Base-by-base conservation (phyloP, 2,329 filamentous ascomycete genomes). In the Chrysoporthe cubensis region DNA sequence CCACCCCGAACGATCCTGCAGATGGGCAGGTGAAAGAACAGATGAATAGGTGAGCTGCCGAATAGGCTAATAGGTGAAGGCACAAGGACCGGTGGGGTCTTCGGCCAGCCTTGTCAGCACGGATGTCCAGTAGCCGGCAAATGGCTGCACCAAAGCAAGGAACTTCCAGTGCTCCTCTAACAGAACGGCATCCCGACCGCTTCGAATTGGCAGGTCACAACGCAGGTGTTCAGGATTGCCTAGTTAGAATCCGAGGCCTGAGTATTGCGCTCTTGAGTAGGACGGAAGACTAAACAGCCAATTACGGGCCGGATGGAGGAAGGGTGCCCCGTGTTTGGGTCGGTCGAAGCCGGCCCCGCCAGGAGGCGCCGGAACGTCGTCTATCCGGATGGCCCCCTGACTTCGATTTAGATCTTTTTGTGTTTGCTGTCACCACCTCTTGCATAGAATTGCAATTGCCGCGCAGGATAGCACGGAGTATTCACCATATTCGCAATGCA, bases 291-390 rank as follows among this genome's bases (percentile, higher is more conserved):
- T 46, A 44, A 44, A 62, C 32, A 44, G 9, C 40, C 52, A 44
- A 42, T 26, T 63, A 26, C 37, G 61, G 61, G 26, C 61, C 61
- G 48, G 40, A 46, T 43, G 37, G 16, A 16, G 37, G 14, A 4
- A 54, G n/a, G 21, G 40, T 18, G 43, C 21, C 52, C 26, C 21
- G n/a, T 57, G 40, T 44, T 44, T 44, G 18, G 52, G 13, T 64
- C 50, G 52, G 50, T 40, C 44, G 43, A 57, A 11, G 3, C 52
- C 43, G 56, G 52, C 44, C 52, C 56, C 57, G 62, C 54, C 18
- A 54, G 59, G 64, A 62, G 50, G 64, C 64, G 59, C 52, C 67
- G 67, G 67, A 69, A 64, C 60, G 40, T 63, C 59, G 42, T 58
- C 50, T 64, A 61, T 62, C 67, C 67, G 67, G 67, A 50, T 60